Evolutionary conservation across 73 alveolate genomes (phyloP), one percentile per base, ranked within the genome.

Genomic region (Tetrahymena borealis): DNA sequence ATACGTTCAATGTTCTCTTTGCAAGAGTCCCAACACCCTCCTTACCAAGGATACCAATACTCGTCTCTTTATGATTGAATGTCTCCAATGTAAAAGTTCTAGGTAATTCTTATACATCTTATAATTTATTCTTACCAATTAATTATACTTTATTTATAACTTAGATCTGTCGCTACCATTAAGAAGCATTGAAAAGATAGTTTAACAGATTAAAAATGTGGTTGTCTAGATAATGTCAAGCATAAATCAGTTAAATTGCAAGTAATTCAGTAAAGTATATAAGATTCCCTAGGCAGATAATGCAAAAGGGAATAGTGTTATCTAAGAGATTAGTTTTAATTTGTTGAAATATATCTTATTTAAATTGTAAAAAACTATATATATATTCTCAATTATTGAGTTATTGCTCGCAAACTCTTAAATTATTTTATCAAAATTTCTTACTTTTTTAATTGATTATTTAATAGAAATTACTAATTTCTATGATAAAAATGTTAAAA

Each of bases 21-120:
- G 97, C 40, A 95, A 95, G 91, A 95, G 96, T 90, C 79, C 95
- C 18, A 93, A 95, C 79, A 95, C 97, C 24, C 40, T 39, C 6
- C 77, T 95, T 24, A 91, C 78, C 8, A 95, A 91, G 92, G 97
- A 95, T 90, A 78, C 94, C 32, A 93, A 93, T 18, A 93, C 95
- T 39, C 94, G 96, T 94, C 78, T 93, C 32, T 95, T 60, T 91
- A 95, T 91, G 60, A 95, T 93, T 91, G 95, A 92, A 42, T 95
- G 97, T 90, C 78, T 94, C 20, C 40, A 91, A 60, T 95, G 97
- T 93, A 93, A 93, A 78, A 92, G 95, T 78, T 90, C 96, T 16
- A 90, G 85, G 85, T 60, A 60, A 60, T 42, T 60, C 9, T n/a
- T n/a, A n/a, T n/a, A n/a, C n/a, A n/a, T n/a, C n/a, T n/a, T 18